Evolutionary conservation across 139 green algal species (phyloP), one percentile per base, ranked within the genome.

Genomic region (Chlamydomonas schloesseri): DNA sequence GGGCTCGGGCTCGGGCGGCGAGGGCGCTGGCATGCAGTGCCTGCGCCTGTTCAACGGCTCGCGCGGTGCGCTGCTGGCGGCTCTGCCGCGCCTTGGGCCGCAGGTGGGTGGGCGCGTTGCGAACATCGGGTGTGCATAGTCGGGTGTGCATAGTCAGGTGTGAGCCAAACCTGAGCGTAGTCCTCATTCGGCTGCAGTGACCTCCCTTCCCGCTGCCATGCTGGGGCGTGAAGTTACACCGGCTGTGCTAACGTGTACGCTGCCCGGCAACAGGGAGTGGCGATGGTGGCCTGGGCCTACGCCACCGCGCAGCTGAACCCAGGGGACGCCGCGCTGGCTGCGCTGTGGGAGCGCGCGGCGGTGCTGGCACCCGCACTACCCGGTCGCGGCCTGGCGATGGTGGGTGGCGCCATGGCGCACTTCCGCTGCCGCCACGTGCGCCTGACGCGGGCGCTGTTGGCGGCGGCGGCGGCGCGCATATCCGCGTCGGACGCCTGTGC

Each of bases 241-340:
- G n/a, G n/a, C n/a, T n/a, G n/a, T n/a, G n/a, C n/a, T n/a, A n/a
- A n/a, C 42, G 8, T 50, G 42, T 8, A 5, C 42, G 42, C 8
- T 50, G 42, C 42, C 42, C 42, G n/a, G 6, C 42, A 50, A 50
- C 42, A 50, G 42, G 68, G 26, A 8, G 8, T 86, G 21, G 80
- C 67, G 9, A 78, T 78, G 80, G 58, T 33, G 20, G 80, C 50
- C 23, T 86, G 80, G 80, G 67, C 80, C 10, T 86, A 71, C 50
- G 68, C 13, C 14, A 13, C 67, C 9, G 80, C 33, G 50, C 36
- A 31, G 10, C n/a, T 70, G 33, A 57, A 78, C 50, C 80, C 69
- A 6, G 80, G 80, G 14, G 80, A 77, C 17, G 31, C 24, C 1
- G 80, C 47, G 50, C 50, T 86, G 62, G 31, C 14, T 31, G 69